phyloP scores from a whole-genome alignment of 78 protist species.

The Dictyostelium citrinum region DNA sequence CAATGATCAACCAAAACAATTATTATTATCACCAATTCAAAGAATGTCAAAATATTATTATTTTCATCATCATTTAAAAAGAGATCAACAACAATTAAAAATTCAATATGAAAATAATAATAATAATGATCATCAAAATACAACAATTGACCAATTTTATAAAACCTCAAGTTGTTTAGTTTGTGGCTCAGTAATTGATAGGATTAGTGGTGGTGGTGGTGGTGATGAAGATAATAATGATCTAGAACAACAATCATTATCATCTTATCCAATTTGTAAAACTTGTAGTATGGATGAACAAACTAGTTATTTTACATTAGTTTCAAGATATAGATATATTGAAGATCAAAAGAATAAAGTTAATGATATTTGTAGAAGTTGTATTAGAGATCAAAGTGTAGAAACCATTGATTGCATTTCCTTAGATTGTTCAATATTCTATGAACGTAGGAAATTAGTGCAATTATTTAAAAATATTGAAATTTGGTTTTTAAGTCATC shows the following conservation, averaged over 20 bases:
- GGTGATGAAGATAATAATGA: background rate
- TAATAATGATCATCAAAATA: conserved; percentile 17
- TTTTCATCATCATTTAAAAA: background rate
- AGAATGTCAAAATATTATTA: conserved; percentile 16
- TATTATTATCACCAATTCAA: conserved; percentile 12
- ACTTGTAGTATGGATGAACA: conserved; percentile 16
- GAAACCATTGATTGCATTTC: conserved; percentile 46
- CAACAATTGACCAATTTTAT: conserved; percentile 73
- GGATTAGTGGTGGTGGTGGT: no score
- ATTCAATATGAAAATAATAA: conserved; percentile 21
- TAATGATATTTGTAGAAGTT: conserved; percentile 30
- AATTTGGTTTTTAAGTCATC: conserved; percentile 7
- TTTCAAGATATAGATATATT: background rate
- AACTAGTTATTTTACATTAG: background rate
- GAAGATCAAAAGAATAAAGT: conserved; percentile 49
- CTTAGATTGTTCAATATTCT: conserved; percentile 14
- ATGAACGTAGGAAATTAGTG: conserved; percentile 10
- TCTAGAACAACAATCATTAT: background rate
- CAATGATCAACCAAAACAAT: conserved; percentile 39
- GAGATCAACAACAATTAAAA: background rate
- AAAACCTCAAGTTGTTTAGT: conserved; percentile 31
- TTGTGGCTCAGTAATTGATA: conserved; percentile 15
- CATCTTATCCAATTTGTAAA: conserved; percentile 31
- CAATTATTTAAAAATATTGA: background rate
- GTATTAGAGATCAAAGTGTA: conserved; percentile 13